Percentiles rank a stretch among this genome's conserved stretches.
These are phyloP conservation scores for Euphorbia celastroides DNA, from an alignment of 441 rosid species.

Conservation along the genomic window DNA sequence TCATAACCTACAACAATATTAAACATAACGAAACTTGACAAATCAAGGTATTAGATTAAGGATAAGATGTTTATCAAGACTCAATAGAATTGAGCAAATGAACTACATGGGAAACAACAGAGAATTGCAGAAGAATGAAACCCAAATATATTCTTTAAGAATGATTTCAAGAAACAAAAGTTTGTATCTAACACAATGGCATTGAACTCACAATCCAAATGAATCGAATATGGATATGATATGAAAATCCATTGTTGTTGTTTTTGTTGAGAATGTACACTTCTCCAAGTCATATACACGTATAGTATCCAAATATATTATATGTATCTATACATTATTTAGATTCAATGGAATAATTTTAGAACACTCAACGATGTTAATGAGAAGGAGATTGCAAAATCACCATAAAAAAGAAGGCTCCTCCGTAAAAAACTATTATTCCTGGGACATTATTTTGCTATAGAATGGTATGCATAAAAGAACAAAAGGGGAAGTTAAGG, in stretches of 20 bases:
- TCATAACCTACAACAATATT: conserved; percentile 39
- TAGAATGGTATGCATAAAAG: not conserved
- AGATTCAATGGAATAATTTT: not conserved
- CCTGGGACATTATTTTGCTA: not conserved
- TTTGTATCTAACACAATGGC: not conserved
- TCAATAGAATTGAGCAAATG: conserved; percentile 1
- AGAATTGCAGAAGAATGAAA: not conserved
- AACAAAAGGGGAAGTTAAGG: not conserved
- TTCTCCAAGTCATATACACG: not conserved
- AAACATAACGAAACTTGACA: conserved; percentile 9
- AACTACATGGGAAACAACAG: not conserved
- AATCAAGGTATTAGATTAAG: not conserved
- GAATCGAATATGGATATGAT: not conserved
- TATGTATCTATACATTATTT: no score
- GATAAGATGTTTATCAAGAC: not conserved
- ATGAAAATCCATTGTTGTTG: not conserved
- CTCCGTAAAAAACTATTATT: not conserved
- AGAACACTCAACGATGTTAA: not conserved
- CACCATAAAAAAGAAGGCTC: not conserved
- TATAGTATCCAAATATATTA: not conserved
- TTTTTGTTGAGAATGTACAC: not conserved
- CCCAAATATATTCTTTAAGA: not conserved
- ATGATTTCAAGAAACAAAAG: not conserved
- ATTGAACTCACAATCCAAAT: not conserved
- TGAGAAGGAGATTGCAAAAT: not conserved